Evolutionary conservation across 1,284 basidiomycete species (phyloP).

Genomic region (Fomitiporia mediterranea): DNA sequence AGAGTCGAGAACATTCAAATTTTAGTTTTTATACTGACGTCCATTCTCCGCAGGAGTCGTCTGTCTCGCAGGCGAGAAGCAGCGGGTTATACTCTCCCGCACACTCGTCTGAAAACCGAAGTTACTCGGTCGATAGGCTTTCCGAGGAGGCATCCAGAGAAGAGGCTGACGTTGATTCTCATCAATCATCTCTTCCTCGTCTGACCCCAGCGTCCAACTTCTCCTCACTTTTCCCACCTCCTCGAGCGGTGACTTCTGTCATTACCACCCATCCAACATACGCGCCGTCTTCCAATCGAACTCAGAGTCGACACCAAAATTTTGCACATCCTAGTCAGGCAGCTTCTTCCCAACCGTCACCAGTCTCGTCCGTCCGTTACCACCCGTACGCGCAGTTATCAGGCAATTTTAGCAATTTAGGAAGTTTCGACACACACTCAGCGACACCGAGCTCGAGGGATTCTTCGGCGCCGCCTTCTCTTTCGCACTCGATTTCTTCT

Average conservation of each 20-base stretch:
- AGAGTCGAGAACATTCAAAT: not conserved
- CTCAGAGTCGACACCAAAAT: not conserved
- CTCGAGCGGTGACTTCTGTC: constrained; percentile 10
- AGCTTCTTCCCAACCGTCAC: constrained; percentile 4
- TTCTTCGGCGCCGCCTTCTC: constrained; percentile 15
- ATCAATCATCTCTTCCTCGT: not conserved
- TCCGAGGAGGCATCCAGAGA: not conserved
- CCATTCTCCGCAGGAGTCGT: not conserved
- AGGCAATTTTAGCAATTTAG: not conserved
- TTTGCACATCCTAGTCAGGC: constrained; percentile 1
- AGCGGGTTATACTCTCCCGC: not conserved
- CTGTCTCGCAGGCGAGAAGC: not conserved
- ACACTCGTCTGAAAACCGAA: not conserved
- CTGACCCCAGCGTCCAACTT: constrained; percentile 15
- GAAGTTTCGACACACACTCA: not conserved
- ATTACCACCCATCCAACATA: constrained; percentile 5
- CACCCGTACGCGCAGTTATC: constrained; percentile 7
- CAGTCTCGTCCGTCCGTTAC: constrained; percentile 1
- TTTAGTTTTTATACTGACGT: not conserved
- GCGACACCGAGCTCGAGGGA: constrained; percentile 4
- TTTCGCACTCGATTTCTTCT: constrained; percentile 7
- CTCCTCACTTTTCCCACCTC: constrained; percentile 18
- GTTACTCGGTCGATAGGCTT: not conserved
- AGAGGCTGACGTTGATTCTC: not conserved
- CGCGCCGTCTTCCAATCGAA: constrained; percentile 1